Evolutionary conservation across 73 alveolate genomes (phyloP).

Genomic region (Stentor roeselii): DNA sequence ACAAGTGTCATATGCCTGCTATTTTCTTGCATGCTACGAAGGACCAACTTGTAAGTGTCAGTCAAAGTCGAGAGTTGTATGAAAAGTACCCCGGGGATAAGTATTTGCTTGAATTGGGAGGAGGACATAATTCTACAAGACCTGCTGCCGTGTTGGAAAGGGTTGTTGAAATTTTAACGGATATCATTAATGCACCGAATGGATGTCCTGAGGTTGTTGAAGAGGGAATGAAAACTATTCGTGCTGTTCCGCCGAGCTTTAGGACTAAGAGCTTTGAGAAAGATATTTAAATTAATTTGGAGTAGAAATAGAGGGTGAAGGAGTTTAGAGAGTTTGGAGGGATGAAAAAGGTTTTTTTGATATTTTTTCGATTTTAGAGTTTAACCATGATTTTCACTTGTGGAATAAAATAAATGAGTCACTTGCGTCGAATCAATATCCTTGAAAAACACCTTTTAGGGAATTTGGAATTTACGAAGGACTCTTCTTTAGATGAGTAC

Average conservation of each 20-base stretch:
- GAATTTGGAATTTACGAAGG: neutral
- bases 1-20: conserved; percentile 61
- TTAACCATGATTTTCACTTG: no score
- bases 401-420: neutral
- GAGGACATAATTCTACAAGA: conserved; percentile 31
- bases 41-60: conserved; percentile 55
- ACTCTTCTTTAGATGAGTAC: neutral
- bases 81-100: conserved; percentile 15
- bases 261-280: no score
- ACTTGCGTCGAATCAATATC: neutral
- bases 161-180: neutral
- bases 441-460: neutral
- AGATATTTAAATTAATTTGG: no score
- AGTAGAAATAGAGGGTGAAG: no score
- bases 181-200: neutral
- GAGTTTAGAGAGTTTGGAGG: no score
- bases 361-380: no score
- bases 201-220: neutral
- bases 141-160: conserved; percentile 9
- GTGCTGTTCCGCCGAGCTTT: conserved; percentile 11
- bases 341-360: no score
- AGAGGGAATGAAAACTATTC: neutral
- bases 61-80: conserved; percentile 47
- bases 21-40: conserved; percentile 62
- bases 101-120: conserved; percentile 17